Evolutionary conservation across 2,329 filamentous ascomycete genomes (phyloP), one percentile per base, ranked within the genome.

Genomic region (Mycogone perniciosa): DNA sequence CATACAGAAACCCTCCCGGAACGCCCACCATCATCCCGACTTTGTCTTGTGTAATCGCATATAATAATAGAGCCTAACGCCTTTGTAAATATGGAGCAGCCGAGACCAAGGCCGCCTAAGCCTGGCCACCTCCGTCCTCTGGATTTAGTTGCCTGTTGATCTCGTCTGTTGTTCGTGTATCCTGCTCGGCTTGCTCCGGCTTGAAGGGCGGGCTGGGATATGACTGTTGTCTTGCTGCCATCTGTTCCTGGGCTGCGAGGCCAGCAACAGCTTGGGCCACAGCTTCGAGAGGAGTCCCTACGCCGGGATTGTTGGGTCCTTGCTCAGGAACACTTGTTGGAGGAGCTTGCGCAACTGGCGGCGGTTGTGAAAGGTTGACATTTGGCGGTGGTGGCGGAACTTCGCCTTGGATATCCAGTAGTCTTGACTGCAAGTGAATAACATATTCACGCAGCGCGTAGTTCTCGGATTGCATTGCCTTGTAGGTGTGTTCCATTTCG

Each of bases 401-500:
- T 59, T 96, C 90, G 63, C 87, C 86, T 60, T 89, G 84, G 3
- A 84, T 80, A 59, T 96, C 91, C 54, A 96, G 77, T 34, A 97
- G 78, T 38, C 89, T 84, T 5, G 87, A 86, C 68, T 99, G 93
- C 11, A 99, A 77, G 60, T 86, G 87, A 64, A 96, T 86, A 59
- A 96, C 86, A 71, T 97, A 97, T 67, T 96, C 90, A 59, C 91
- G 85, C 39, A 99, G 76, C 55, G 88, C 83, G 65, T 91, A 93
- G 70, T 96, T 96, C 67, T 99, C 92, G 30, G 81, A 76, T 64
- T 96, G 89, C 29, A 95, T 73, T n/a, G 78, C 73, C 67, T 95
- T 93, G 69, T 82, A 89, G 50, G 80, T 82, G 56, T 87, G 80
- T 58, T 90, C 87, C 69, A 96, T 81, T 13, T 82, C 78, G 59